Evolutionary conservation across 2,329 filamentous ascomycete genomes (phyloP), one percentile per base, ranked within the genome.

Genomic region (Dactylellina sp.): DNA sequence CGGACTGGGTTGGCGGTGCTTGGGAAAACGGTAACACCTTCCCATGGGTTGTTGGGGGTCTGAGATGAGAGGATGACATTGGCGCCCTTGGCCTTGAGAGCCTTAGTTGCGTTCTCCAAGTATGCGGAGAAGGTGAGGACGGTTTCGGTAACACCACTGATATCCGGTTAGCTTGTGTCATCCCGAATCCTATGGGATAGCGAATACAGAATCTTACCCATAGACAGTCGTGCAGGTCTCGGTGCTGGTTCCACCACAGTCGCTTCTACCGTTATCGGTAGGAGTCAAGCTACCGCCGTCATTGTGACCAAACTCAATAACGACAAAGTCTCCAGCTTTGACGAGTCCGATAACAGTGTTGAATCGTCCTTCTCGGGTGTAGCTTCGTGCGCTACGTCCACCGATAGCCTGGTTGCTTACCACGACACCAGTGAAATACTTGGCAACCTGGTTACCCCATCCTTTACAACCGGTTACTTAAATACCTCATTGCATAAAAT

Each of bases 231-330:
- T 32, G 24, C 68, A 72, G 14, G 60, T 72, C 28, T 72, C 68
- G 7, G 60, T 50, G 60, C 68, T 49, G 4, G 60, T 66, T 47
- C 68, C 68, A 7, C 42, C 35, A 42, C 68, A 72, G n/a, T 64
- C 60, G 9, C 35, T 60, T 20, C 66, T 63, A 32, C 66, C 66
- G 22, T 71, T 71, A 16, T 71, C 66, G 14, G 66, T 71, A 18
- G 53, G 37, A 20, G 25, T 56, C 35, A 71, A 59, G 35, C 84
- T 84, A 1, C 88, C 88, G 20, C 88, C 89, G 76, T 91, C 89
- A 77, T 91, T 91, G 82, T 91, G 89, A 0, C 89, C 89, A 77
- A 91, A 90, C 77, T 91, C 89, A 60, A 91, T 89, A 60, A 91
- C 83, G 0, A 90, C 88, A 80, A 86, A 88, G 80, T 91, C 89